phyloP scores from a whole-genome alignment of 345 rosid genomes.

The Cochlearia excelsa region DNA sequence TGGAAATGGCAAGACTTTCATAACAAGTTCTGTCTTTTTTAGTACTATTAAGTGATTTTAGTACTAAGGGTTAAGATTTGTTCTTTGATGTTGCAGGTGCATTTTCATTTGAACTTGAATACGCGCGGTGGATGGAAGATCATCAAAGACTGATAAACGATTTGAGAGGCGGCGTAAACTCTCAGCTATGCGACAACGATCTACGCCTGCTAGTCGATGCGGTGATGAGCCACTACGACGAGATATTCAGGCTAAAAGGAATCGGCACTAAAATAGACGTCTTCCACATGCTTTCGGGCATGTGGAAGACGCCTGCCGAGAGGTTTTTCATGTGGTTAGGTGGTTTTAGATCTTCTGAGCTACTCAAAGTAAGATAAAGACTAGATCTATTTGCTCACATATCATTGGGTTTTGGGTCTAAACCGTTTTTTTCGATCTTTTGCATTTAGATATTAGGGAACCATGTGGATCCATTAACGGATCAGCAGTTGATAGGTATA shows the following conservation, averaged over 20 bases:
- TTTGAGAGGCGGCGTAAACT: slow-evolving; percentile 65
- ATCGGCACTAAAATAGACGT: slow-evolving; percentile 76
- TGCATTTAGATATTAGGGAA: slow-evolving; percentile 64
- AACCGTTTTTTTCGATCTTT: background rate
- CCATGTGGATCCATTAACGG: slow-evolving; percentile 86
- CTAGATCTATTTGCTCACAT: background rate
- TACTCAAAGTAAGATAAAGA: slow-evolving; percentile 59
- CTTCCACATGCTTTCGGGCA: slow-evolving; percentile 93
- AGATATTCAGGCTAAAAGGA: slow-evolving; percentile 66
- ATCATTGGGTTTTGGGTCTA: background rate
- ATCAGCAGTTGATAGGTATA: slow-evolving; percentile 87
- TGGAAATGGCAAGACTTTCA: slow-evolving; percentile 54
- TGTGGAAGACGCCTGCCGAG: slow-evolving; percentile 97
- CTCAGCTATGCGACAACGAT: slow-evolving; percentile 60
- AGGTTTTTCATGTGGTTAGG: slow-evolving; percentile 98
- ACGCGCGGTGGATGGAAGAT: slow-evolving; percentile 84
- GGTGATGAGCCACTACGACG: slow-evolving; percentile 79
- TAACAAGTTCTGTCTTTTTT: background rate
- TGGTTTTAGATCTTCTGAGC: slow-evolving; percentile 87
- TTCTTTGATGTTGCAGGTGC: slow-evolving; percentile 46
- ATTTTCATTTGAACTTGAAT: slow-evolving; percentile 73
- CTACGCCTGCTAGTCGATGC: slow-evolving; percentile 65
- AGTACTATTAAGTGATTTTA: background rate
- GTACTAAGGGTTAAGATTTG: background rate
- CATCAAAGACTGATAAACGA: slow-evolving; percentile 72